Base-by-base conservation (phyloP, 1,284 basidiomycete species). In the Rhodotorula sp. region DNA sequence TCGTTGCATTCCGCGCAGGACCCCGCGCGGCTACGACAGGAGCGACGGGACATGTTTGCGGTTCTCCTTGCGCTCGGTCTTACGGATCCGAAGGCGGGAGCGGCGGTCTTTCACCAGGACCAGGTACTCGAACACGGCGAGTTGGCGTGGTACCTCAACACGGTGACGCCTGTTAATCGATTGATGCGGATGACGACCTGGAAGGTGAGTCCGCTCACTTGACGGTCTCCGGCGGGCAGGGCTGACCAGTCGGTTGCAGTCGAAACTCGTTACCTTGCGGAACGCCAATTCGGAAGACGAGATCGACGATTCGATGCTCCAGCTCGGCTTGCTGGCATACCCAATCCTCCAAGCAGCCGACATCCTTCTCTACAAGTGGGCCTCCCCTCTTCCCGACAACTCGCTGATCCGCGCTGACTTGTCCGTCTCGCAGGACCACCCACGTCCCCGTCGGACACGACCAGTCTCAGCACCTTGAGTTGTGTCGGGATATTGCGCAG, bases 361-460 rank as follows among this genome's bases (percentile, higher is more conserved):
- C 77, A 90, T 98, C 59, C 82, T 97, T 16, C 83, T 88, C 2
- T 97, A 97, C 80, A 86, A 85, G 90, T 90, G 75, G 66, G 84
- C 76, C 34, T 34, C 10, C n/a, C 26, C 20, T 3, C 47, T 22
- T 56, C 24, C 11, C 8, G 9, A 2, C 22, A 15, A 2, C 0
- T n/a, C 18, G 9, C 28, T 40, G 10, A 44, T 40, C 5, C 54
- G 31, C 15, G n/a, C 18, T 13, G 34, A 51, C 28, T 30, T 40
- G 9, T 28, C 20, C 13, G n/a, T 24, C 13, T 16, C n/a, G n/a
- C 53, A 63, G 51, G 28, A 48, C 64, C 31, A 96, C 93, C 0
- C 90, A 94, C 79, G 91, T 98, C 0, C 94, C 94, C 0, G 93
- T 97, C 3, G 94, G 94, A 30, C 92, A 97, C 77, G 94, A 98